phyloP scores from a whole-genome alignment of 352 stramenopile genomes.

The Phytophthora melonis region DNA sequence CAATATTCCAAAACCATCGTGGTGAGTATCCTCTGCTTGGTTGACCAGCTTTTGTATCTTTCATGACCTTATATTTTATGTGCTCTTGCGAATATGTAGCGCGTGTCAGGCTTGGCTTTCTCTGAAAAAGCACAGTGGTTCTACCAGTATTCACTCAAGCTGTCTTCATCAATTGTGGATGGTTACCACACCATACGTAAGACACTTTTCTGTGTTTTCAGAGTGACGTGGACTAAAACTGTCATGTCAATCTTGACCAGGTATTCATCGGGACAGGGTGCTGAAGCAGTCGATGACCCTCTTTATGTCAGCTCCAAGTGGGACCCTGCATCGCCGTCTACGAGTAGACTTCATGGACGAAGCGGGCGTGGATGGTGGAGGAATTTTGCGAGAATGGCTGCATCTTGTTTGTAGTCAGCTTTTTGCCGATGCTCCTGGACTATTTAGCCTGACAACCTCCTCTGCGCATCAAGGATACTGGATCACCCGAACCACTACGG shows the following conservation, averaged over 20 bases:
- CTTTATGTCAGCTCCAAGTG: conserved; percentile 57
- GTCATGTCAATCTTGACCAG: conserved; percentile 28
- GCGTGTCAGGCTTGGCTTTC: conserved; percentile 55
- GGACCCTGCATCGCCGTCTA: conserved; percentile 72
- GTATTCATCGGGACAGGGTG: conserved; percentile 70
- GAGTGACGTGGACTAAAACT: background rate
- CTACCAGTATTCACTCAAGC: conserved; percentile 68
- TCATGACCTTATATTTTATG: background rate
- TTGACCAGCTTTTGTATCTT: too few relatives aligned
- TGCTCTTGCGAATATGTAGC: conserved; percentile 31
- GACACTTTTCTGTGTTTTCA: conserved; percentile 11
- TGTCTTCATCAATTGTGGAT: conserved; percentile 61
- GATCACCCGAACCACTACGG: conserved; percentile 52
- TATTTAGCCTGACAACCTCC: conserved; percentile 64
- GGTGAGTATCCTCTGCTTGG: conserved; percentile 20
- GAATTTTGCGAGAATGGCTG: conserved; percentile 84
- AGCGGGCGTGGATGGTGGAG: conserved; percentile 76
- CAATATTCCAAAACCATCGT: conserved; percentile 37
- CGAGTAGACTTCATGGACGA: conserved; percentile 89
- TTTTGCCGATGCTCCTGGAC: conserved; percentile 54
- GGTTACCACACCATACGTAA: conserved; percentile 76
- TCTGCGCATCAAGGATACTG: conserved; percentile 66
- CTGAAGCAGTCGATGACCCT: conserved; percentile 76
- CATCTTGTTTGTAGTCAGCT: conserved; percentile 76
- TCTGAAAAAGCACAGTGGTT: conserved; percentile 76